These are phyloP conservation scores for Akanthomyces uredinophilus DNA, from an alignment of 2,329 filamentous ascomycete genomes.

Conservation along the genomic window DNA sequence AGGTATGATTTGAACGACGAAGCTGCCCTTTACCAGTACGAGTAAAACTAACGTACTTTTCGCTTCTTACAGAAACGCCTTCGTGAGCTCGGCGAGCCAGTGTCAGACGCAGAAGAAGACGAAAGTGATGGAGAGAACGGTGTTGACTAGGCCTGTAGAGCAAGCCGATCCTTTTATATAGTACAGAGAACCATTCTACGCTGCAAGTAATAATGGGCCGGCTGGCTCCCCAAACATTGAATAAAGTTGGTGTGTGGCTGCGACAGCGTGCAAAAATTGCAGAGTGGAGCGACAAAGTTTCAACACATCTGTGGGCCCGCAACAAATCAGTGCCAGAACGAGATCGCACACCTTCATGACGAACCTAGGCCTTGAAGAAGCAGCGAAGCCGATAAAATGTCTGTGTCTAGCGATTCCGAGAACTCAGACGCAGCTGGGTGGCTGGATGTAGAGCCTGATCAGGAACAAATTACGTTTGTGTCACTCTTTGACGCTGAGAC, in stretches of 20 bases:
- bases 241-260: not conserved
- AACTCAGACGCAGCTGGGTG: conserved; percentile 43
- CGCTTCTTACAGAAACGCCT: conserved; percentile 45
- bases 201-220: not conserved
- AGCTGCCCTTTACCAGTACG: too few relatives aligned
- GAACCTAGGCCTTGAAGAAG: not conserved
- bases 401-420: conserved; percentile 24
- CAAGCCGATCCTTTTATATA: not conserved
- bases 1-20: conserved; percentile 45
- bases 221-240: not conserved
- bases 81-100: conserved; percentile 59
- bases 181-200: not conserved
- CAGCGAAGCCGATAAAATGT: conserved; percentile 20
- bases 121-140: conserved; percentile 53
- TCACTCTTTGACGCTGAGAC: conserved; percentile 64
- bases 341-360: not conserved
- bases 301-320: conserved; percentile 9
- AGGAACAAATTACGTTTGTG: conserved; percentile 56
- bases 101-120: conserved; percentile 73
- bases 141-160: conserved; percentile 37
- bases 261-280: not conserved
- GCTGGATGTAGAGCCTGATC: conserved; percentile 56
- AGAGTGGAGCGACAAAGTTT: conserved; percentile 13
- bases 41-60: not conserved
- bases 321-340: not conserved